These are phyloP conservation scores for Stentor coeruleus DNA, from an alignment of 73 alveolate genomes.

Conservation along the genomic window DNA sequence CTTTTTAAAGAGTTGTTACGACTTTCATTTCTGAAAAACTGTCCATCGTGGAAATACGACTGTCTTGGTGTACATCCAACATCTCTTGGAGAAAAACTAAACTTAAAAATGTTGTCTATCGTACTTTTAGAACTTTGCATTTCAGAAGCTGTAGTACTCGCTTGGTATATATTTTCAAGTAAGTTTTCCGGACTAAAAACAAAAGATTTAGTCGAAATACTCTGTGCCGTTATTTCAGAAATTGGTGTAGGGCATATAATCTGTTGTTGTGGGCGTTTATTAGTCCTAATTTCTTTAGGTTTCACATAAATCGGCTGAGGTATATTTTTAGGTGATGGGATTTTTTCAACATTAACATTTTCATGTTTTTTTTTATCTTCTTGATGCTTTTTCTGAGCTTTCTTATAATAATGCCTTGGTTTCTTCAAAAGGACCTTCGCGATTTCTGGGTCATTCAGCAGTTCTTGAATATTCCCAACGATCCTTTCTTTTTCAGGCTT, in stretches of 20 bases:
- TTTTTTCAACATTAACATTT: neutral
- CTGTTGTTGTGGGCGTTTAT: neutral
- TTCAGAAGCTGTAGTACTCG: too few species aligned
- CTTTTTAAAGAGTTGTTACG: neutral
- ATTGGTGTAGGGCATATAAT: neutral
- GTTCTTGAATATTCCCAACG: neutral
- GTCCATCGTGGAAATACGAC: neutral
- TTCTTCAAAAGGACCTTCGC: neutral
- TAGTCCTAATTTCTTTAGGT: neutral
- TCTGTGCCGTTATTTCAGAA: neutral
- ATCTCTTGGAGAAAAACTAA: too few species aligned
- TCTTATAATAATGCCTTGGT: neutral
- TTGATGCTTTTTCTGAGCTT: neutral
- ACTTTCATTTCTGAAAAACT: neutral
- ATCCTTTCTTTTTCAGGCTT: neutral
- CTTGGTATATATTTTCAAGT: neutral
- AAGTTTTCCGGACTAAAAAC: neutral
- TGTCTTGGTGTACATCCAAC: neutral
- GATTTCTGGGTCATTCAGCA: neutral
- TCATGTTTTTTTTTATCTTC: neutral
- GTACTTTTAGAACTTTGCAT: too few species aligned
- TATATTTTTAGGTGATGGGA: neutral
- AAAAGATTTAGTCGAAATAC: neutral
- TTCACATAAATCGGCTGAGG: neutral
- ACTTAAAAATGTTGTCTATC: too few species aligned